phyloP scores from a whole-genome alignment of 371 early-diverging fungal genomes.

The Ordospora pajunii region DNA sequence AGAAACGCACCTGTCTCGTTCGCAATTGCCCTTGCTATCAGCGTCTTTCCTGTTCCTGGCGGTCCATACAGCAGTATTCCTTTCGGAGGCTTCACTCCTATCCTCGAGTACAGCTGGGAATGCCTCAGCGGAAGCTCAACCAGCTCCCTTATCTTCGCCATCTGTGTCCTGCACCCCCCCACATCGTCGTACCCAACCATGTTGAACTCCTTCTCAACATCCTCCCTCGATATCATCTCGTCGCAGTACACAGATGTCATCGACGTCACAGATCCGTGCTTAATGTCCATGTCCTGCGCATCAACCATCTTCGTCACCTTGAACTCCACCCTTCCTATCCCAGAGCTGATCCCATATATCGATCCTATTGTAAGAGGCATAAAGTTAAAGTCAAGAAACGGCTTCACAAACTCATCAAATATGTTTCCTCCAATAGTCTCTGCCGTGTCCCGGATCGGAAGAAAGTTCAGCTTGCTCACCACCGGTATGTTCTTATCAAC shows the following conservation, averaged over 20 bases:
- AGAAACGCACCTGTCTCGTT: conserved; percentile 86
- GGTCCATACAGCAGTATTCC: conserved; percentile 84
- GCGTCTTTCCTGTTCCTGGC: conserved; percentile 92
- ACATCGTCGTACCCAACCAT: conserved; percentile 96
- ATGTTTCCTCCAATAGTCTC: conserved; percentile 89
- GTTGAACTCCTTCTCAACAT: conserved; percentile 86
- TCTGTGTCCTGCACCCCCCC: conserved; percentile 93
- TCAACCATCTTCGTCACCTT: conserved; percentile 82
- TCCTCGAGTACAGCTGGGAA: conserved; percentile 88
- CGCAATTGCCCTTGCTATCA: conserved; percentile 86
- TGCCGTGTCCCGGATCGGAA: conserved; percentile 93
- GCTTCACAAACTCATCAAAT: conserved; percentile 87
- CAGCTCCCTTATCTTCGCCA: conserved; percentile 96
- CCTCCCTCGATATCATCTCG: conserved; percentile 90
- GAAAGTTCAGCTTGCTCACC: conserved; percentile 81
- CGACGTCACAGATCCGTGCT: conserved; percentile 63
- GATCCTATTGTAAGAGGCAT: conserved; percentile 86
- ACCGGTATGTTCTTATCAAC: conserved; percentile 73
- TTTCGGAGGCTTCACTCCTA: conserved; percentile 91
- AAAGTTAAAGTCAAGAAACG: conserved; percentile 79
- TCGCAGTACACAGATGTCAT: conserved; percentile 94
- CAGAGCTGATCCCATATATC: conserved; percentile 80
- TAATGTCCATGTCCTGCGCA: conserved; percentile 36
- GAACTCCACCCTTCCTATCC: conserved; percentile 84
- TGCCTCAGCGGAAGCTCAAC: conserved; percentile 95